These are phyloP conservation scores for Candida ascalaphidarum DNA, from an alignment of 805 yeast genomes.

Conservation along the genomic window DNA sequence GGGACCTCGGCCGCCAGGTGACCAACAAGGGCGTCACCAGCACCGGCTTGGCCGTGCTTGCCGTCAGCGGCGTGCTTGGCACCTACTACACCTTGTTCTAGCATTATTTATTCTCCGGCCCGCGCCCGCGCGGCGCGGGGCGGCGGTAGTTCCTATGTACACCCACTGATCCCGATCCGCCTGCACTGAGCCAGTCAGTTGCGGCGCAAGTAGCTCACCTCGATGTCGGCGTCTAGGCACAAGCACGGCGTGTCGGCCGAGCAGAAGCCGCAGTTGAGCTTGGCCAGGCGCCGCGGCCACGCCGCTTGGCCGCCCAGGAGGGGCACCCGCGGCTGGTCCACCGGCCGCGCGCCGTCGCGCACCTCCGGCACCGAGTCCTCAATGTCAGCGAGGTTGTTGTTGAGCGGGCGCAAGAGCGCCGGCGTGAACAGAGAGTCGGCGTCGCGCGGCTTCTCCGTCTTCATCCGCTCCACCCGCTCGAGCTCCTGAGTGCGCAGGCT, in stretches of 20 bases:
- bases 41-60: slow-evolving; percentile 84
- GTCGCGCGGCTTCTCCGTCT: background rate
- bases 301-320: no score
- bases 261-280: slow-evolving; percentile 27
- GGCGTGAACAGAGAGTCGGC: no score
- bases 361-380: slow-evolving; percentile 1
- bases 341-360: slow-evolving; percentile 3
- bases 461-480: background rate
- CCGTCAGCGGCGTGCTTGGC: slow-evolving; percentile 50
- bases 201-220: no score
- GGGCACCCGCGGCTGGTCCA: no score
- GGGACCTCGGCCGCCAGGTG: slow-evolving; percentile 85
- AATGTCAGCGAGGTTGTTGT: background rate
- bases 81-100: slow-evolving; percentile 44
- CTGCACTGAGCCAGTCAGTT: no score
- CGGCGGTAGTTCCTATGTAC: no score
- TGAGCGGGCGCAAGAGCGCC: background rate
- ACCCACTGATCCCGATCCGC: no score
- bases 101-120: slow-evolving; percentile 1
- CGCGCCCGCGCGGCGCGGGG: background rate
- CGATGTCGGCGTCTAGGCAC: slow-evolving; percentile 30
- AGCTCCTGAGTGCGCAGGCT: slow-evolving; percentile 4
- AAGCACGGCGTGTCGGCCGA: slow-evolving; percentile 30
- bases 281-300: no score
- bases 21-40: slow-evolving; percentile 82